Evolutionary conservation across 148 eudicot genomes (phyloP).

Genomic region (Amaranthus hypochondriacus): DNA sequence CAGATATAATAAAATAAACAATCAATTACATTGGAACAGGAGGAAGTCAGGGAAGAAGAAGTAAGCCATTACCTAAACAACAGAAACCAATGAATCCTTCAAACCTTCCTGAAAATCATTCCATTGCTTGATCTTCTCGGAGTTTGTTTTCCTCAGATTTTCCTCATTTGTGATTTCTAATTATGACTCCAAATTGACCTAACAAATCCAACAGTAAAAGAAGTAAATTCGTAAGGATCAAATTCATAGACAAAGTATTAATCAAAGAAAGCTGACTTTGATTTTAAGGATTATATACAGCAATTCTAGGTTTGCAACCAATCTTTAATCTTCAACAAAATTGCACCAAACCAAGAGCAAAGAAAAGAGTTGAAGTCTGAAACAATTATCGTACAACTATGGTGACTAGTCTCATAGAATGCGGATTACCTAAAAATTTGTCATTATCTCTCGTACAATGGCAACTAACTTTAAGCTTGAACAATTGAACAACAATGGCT

Average conservation of each 20-base stretch:
- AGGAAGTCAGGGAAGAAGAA: too few relatives aligned
- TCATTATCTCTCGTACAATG: too few relatives aligned
- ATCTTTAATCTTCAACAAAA: slow-evolving; percentile 7
- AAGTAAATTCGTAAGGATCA: slow-evolving; percentile 16
- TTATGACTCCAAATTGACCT: slow-evolving; percentile 20
- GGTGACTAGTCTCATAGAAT: too few relatives aligned
- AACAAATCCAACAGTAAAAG: slow-evolving; percentile 17
- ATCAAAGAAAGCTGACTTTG: slow-evolving; percentile 15
- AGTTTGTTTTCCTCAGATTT: slow-evolving; percentile 13
- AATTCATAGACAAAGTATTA: slow-evolving; percentile 16
- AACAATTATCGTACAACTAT: background rate
- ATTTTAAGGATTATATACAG: background rate
- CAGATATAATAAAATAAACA: too few relatives aligned
- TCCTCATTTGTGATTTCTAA: background rate
- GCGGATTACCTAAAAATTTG: too few relatives aligned
- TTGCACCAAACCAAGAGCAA: background rate
- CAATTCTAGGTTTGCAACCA: slow-evolving; percentile 11
- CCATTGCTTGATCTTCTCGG: slow-evolving; percentile 19
- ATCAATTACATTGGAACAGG: background rate
- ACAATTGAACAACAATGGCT: too few relatives aligned
- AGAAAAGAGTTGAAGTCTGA: background rate
- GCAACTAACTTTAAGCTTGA: too few relatives aligned
- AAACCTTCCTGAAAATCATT: slow-evolving; percentile 14
- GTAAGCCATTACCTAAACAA: slow-evolving; percentile 19
- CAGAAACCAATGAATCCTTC: slow-evolving; percentile 12